Percentiles rank a stretch among this genome's conserved stretches.
Evolutionary conservation across 352 stramenopile species (phyloP).

Genomic region (Pythium folliculosum): DNA sequence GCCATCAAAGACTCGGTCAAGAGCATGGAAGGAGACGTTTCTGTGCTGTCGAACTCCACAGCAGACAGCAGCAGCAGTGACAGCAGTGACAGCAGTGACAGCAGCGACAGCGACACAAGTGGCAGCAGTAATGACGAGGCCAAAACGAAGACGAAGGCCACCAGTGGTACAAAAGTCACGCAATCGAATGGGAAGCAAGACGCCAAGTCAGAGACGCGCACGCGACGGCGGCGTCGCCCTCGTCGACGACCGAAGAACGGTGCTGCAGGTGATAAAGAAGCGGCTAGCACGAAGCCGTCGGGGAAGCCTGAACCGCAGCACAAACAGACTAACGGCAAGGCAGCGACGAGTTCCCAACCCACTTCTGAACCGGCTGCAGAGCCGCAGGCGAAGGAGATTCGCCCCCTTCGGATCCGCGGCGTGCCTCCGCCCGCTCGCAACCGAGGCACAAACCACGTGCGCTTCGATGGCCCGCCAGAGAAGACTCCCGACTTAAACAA

Average conservation of each 20-base stretch:
- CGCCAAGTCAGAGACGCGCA: neutral
- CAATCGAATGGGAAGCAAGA: conserved; percentile 6
- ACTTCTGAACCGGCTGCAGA: neutral
- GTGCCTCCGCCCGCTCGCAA: conserved; percentile 4
- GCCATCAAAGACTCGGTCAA: conserved; percentile 19
- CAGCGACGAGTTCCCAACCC: neutral
- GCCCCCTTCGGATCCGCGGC: conserved; percentile 31
- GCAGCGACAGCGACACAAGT: conserved; percentile 7
- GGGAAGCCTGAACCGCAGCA: neutral
- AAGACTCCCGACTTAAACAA: conserved; percentile 46
- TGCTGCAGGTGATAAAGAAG: neutral
- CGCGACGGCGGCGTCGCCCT: conserved; percentile 26
- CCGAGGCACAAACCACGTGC: conserved; percentile 22
- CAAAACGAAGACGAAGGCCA: conserved; percentile 6
- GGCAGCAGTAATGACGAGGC: conserved; percentile 23
- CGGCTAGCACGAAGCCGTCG: neutral
- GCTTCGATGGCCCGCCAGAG: conserved; percentile 22
- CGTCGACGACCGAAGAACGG: conserved; percentile 28
- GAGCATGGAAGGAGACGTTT: conserved; percentile 16
- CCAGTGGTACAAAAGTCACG: neutral
- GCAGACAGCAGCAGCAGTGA: neutral
- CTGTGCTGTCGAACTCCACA: neutral
- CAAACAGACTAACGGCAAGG: neutral
- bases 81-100: conserved; percentile 12
- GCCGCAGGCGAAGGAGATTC: conserved; percentile 19